Evolutionary conservation across 495 filamentous ascomycete species (phyloP).

Genomic region (Cryomyces minteri): DNA sequence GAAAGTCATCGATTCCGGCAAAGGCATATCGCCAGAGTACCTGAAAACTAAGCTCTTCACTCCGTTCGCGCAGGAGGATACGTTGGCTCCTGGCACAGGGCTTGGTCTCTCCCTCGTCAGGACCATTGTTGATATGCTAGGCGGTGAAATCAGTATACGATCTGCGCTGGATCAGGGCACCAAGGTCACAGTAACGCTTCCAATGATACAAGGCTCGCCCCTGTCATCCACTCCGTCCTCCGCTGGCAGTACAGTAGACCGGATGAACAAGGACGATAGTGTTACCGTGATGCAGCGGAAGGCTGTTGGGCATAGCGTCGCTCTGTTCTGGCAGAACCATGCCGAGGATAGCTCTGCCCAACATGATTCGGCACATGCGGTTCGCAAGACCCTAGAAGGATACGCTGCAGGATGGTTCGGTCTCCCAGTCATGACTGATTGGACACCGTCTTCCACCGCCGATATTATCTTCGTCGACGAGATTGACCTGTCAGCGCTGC

Average conservation of each 20-base stretch:
- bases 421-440: background rate
- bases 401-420: conserved; percentile 1
- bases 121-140: conserved; percentile 12
- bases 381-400: background rate
- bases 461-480: conserved; percentile 2
- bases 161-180: conserved; percentile 9
- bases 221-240: conserved; percentile 1
- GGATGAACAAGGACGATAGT: conserved; percentile 2
- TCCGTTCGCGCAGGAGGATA: conserved; percentile 18
- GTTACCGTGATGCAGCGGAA: background rate
- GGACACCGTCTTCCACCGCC: background rate
- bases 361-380: background rate
- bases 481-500: background rate
- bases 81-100: conserved; percentile 14
- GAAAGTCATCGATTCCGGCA: conserved; percentile 13
- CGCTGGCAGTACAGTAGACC: conserved; percentile 1
- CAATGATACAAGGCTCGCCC: background rate
- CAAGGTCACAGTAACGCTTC: conserved; percentile 7
- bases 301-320: background rate
- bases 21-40: conserved; percentile 15
- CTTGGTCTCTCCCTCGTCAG: conserved; percentile 18
- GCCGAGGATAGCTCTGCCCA: background rate
- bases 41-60: conserved; percentile 10
- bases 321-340: background rate
- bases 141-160: conserved; percentile 11